Evolutionary conservation across 305 asterid species (phyloP).

Genomic region (Fraxinus xanthoxyloides): DNA sequence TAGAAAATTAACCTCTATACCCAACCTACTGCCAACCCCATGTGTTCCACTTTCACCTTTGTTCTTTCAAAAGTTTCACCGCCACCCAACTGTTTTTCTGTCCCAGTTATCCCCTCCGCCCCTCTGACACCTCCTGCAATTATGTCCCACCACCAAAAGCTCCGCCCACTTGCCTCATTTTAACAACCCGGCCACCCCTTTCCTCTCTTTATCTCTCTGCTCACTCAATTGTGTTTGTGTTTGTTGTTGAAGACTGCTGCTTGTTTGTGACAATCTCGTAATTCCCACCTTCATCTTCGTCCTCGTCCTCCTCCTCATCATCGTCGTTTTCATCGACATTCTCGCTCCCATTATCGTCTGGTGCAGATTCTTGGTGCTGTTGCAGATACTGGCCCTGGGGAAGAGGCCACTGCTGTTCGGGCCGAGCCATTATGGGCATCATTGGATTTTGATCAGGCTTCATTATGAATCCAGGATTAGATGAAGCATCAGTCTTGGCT

Average conservation of each 20-base stretch:
- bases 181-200: constrained; percentile 7
- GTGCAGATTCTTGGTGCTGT: constrained; percentile 20
- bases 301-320: constrained; percentile 41
- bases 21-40: constrained; percentile 22
- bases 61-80: constrained; percentile 18
- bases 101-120: constrained; percentile 36
- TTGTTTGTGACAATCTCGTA: constrained; percentile 70
- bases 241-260: constrained; percentile 37
- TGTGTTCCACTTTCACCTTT: constrained; percentile 16
- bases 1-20: constrained; percentile 28
- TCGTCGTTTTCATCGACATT: constrained; percentile 34
- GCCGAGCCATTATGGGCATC: constrained; percentile 82
- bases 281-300: constrained; percentile 48
- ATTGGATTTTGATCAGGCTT: constrained; percentile 34
- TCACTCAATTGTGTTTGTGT: constrained; percentile 31
- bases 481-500: constrained; percentile 37
- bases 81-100: constrained; percentile 29
- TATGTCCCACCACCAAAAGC: constrained; percentile 46
- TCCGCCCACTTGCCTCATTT: constrained; percentile 34
- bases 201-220: constrained; percentile 9
- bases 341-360: constrained; percentile 43
- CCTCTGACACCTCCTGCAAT: constrained; percentile 56
- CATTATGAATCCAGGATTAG: constrained; percentile 16
- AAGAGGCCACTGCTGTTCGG: constrained; percentile 93
- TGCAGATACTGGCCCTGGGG: constrained; percentile 26